Percentiles rank a stretch among this genome's conserved stretches.
phyloP scores from a whole-genome alignment of 805 yeast species.

The Diddensiella santjacobensis region DNA sequence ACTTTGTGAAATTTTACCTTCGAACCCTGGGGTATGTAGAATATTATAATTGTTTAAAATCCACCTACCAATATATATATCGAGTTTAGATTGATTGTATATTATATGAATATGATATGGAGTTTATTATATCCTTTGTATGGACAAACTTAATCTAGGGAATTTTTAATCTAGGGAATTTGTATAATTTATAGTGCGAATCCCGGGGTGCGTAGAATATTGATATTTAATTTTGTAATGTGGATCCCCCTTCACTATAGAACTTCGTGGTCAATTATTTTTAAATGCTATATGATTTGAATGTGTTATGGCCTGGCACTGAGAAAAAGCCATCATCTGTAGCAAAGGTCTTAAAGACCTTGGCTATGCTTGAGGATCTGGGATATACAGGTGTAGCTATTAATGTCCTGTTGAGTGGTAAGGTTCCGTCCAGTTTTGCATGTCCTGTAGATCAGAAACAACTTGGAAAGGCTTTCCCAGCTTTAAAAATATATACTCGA shows the following conservation, averaged over 20 bases:
- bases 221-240: neutral
- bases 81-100: too few relatives aligned
- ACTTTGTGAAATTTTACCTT: too few relatives aligned
- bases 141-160: too few relatives aligned
- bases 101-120: too few relatives aligned
- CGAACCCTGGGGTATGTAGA: too few relatives aligned
- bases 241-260: neutral
- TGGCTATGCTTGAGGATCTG: constrained; percentile 28
- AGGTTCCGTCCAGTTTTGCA: constrained; percentile 20
- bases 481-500: constrained; percentile 58
- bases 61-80: too few relatives aligned
- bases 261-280: neutral
- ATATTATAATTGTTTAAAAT: too few relatives aligned
- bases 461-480: constrained; percentile 36
- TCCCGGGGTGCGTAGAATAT: neutral
- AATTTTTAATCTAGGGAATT: too few relatives aligned
- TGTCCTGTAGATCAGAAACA: constrained; percentile 39
- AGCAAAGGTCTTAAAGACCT: constrained; percentile 19
- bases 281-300: constrained; percentile 31
- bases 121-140: too few relatives aligned
- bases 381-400: constrained; percentile 79
- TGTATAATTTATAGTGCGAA: too few relatives aligned
- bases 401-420: constrained; percentile 44
- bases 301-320: constrained; percentile 35
- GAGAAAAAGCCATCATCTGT: constrained; percentile 10